A percentile compares a stretch with the other conserved stretches of the same genome.
Conservation (phyloP, 805 yeast species). For the Dipodascus albidus region DNA sequence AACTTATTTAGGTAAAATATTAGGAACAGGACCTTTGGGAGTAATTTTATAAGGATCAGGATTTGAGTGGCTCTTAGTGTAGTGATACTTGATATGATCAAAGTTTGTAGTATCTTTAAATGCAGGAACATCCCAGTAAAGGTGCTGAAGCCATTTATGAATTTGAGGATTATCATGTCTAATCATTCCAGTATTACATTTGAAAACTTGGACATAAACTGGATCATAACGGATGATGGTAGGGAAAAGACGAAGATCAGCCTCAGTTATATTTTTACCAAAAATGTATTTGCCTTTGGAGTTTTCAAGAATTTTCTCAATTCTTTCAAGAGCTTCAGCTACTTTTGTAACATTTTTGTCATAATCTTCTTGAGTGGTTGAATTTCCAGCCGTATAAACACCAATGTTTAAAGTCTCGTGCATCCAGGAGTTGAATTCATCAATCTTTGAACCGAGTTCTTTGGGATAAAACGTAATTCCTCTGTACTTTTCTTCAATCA, state of each 20-base stretch:
- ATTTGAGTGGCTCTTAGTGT: conserved; percentile 71
- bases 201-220: conserved; percentile 91
- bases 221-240: conserved; percentile 88
- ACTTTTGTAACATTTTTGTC: conserved; percentile 53
- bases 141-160: conserved; percentile 67
- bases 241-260: conserved; percentile 77
- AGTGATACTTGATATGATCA: conserved; percentile 84
- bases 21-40: conserved; percentile 79
- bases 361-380: conserved; percentile 72
- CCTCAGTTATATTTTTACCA: conserved; percentile 70
- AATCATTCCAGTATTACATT: conserved; percentile 76
- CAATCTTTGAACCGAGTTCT: conserved; percentile 43
- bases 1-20: conserved; percentile 45
- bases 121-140: conserved; percentile 71
- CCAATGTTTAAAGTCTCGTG: conserved; percentile 85
- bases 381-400: conserved; percentile 87
- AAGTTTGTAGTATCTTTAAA: conserved; percentile 74
- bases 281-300: conserved; percentile 34
- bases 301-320: conserved; percentile 46
- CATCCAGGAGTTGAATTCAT: conserved; percentile 69
- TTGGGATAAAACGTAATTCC: conserved; percentile 53
- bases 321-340: conserved; percentile 56
- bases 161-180: conserved; percentile 68
- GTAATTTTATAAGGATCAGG: conserved; percentile 79
- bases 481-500: conserved; percentile 34